Evolutionary conservation across 768 basidiomycete genomes (phyloP).

Genomic region (Suillus bovinus): DNA sequence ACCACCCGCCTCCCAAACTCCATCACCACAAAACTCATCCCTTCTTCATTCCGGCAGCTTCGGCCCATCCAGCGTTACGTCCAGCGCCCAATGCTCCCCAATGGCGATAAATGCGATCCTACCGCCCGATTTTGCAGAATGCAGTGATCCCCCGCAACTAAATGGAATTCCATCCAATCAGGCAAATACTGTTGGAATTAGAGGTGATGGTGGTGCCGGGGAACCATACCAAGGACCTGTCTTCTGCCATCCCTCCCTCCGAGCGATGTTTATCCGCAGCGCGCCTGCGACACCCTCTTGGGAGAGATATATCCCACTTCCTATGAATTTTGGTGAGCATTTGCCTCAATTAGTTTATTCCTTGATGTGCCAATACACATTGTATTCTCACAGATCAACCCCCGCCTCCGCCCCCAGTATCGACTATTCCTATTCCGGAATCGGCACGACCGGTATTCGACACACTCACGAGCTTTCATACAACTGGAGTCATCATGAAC

Average conservation of each 20-base stretch:
- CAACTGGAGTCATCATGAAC: constrained; percentile 72
- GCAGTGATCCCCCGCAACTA: constrained; percentile 17
- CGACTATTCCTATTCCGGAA: constrained; percentile 10
- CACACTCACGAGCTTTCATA: constrained; percentile 62
- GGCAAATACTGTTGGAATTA: constrained; percentile 5
- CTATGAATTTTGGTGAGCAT: constrained; percentile 1
- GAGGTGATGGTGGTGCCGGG: constrained; percentile 4
- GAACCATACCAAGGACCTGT: constrained; percentile 5
- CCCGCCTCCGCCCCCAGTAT: neutral
- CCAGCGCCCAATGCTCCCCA: constrained; percentile 22
- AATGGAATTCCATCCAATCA: constrained; percentile 1
- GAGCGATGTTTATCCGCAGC: constrained; percentile 6
- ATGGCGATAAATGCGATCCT: constrained; percentile 21
- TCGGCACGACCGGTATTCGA: constrained; percentile 49
- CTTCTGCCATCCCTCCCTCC: constrained; percentile 4
- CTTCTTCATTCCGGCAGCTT: constrained; percentile 9
- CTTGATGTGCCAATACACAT: neutral
- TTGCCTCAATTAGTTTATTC: neutral
- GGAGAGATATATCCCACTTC: constrained; percentile 6
- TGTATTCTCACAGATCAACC: constrained; percentile 5
- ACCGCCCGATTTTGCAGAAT: constrained; percentile 23
- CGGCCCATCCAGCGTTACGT: constrained; percentile 12
- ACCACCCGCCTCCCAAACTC: constrained; percentile 27
- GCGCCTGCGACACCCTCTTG: constrained; percentile 8
- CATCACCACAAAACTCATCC: constrained; percentile 29